phyloP scores from a whole-genome alignment of 2,329 filamentous ascomycete species.

The Fusarium sacchari region DNA sequence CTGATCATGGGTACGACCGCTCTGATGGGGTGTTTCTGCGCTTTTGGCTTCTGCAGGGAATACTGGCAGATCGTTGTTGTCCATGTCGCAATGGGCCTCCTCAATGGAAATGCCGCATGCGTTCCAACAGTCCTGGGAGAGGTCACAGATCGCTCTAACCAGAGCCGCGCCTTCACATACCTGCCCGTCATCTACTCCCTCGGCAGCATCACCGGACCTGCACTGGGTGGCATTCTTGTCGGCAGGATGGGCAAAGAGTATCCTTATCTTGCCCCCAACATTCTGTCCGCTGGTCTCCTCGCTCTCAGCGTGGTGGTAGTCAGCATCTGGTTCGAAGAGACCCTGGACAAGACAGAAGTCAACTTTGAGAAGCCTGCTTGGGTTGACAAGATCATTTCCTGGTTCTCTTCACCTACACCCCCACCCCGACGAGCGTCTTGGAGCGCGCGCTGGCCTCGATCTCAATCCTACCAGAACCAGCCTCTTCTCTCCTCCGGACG shows the following conservation, averaged over 20 bases:
- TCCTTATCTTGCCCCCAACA: slow-evolving; percentile 87
- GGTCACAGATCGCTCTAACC: slow-evolving; percentile 93
- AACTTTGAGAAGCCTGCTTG: slow-evolving; percentile 48
- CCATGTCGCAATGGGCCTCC: slow-evolving; percentile 88
- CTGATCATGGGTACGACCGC: slow-evolving; percentile 83
- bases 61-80: slow-evolving; percentile 88
- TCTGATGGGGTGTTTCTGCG: slow-evolving; percentile 81
- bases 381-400: slow-evolving; percentile 46
- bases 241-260: slow-evolving; percentile 69
- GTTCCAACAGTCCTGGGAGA: slow-evolving; percentile 95
- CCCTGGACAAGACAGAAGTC: slow-evolving; percentile 53
- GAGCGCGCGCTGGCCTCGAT: slow-evolving; percentile 53
- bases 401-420: slow-evolving; percentile 36
- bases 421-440: slow-evolving; percentile 48
- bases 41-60: slow-evolving; percentile 86
- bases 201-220: slow-evolving; percentile 90
- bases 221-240: slow-evolving; percentile 87
- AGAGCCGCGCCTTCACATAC: slow-evolving; percentile 93
- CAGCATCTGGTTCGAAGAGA: slow-evolving; percentile 87
- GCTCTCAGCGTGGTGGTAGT: slow-evolving; percentile 77
- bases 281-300: slow-evolving; percentile 79
- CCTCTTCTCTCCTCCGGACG: slow-evolving; percentile 44
- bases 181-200: slow-evolving; percentile 95
- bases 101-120: slow-evolving; percentile 95
- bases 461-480: slow-evolving; percentile 33